phyloP scores from a whole-genome alignment of 768 basidiomycete genomes.

The Auriculariales sp. region DNA sequence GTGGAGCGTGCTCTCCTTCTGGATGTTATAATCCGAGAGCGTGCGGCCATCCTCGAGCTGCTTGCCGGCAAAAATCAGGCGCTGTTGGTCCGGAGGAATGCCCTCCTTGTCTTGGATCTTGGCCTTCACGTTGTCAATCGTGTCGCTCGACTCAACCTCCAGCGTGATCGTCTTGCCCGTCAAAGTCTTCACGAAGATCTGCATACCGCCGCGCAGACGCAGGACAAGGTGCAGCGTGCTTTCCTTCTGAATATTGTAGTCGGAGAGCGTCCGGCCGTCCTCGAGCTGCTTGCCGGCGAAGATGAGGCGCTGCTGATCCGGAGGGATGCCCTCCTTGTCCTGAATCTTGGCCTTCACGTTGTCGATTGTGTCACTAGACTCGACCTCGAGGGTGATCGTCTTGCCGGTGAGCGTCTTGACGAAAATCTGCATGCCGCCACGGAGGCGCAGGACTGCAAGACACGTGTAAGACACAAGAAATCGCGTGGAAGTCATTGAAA shows the following conservation, averaged over 20 bases:
- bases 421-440: slow-evolving; percentile 12
- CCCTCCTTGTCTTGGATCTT: slow-evolving; percentile 76
- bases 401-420: slow-evolving; percentile 21
- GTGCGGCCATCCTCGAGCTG: slow-evolving; percentile 69
- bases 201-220: slow-evolving; percentile 58
- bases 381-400: slow-evolving; percentile 26
- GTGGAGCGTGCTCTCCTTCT: slow-evolving; percentile 61
- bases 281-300: slow-evolving; percentile 36
- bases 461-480: background rate
- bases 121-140: slow-evolving; percentile 63
- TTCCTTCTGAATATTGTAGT: slow-evolving; percentile 28
- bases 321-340: slow-evolving; percentile 12
- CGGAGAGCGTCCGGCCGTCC: slow-evolving; percentile 33
- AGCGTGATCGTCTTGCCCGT: slow-evolving; percentile 68
- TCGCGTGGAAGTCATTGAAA: slow-evolving; percentile 5
- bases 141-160: slow-evolving; percentile 63
- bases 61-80: slow-evolving; percentile 70
- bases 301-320: slow-evolving; percentile 26
- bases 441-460: slow-evolving; percentile 14
- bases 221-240: slow-evolving; percentile 30
- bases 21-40: slow-evolving; percentile 64
- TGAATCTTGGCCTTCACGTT: slow-evolving; percentile 15
- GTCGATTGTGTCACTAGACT: slow-evolving; percentile 20
- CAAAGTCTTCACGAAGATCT: slow-evolving; percentile 57
- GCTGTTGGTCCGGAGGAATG: slow-evolving; percentile 65